Evolutionary conservation across 306 rosid genomes (phyloP).

Genomic region (Cucurbita pepo): DNA sequence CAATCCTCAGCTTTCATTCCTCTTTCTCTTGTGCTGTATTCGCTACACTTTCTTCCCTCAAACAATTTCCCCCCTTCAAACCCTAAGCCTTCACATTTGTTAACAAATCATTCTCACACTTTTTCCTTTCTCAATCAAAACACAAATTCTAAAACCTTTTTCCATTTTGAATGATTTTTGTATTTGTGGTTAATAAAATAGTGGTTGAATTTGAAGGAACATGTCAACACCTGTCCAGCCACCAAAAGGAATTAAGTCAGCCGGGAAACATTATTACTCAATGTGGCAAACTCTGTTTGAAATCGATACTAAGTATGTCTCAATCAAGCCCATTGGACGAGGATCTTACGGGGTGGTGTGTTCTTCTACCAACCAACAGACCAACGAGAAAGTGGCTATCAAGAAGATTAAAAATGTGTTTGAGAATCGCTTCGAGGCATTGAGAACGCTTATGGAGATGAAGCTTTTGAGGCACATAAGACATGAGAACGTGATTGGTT

Average conservation of each 20-base stretch:
- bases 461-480: slow-evolving; percentile 57
- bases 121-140: too few relatives aligned
- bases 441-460: slow-evolving; percentile 72
- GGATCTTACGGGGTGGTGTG: slow-evolving; percentile 83
- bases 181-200: too few relatives aligned
- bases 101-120: too few relatives aligned
- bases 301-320: slow-evolving; percentile 4
- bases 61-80: too few relatives aligned
- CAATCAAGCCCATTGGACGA: slow-evolving; percentile 70
- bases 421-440: slow-evolving; percentile 43
- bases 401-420: slow-evolving; percentile 71
- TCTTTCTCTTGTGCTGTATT: too few relatives aligned
- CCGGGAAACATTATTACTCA: slow-evolving; percentile 53
- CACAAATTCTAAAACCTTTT: too few relatives aligned
- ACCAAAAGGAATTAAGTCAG: slow-evolving; percentile 34
- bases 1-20: too few relatives aligned
- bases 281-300: slow-evolving; percentile 66
- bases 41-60: too few relatives aligned
- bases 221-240: slow-evolving; percentile 71
- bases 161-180: too few relatives aligned
- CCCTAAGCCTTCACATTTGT: too few relatives aligned
- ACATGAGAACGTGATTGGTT: slow-evolving; percentile 67
- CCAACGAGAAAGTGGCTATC: slow-evolving; percentile 74
- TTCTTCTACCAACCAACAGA: slow-evolving; percentile 60
- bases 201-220: too few relatives aligned